A percentile compares a stretch with the other conserved stretches of the same genome.
phyloP scores from a whole-genome alignment of 495 filamentous ascomycete genomes.

The Immersiella caudata region DNA sequence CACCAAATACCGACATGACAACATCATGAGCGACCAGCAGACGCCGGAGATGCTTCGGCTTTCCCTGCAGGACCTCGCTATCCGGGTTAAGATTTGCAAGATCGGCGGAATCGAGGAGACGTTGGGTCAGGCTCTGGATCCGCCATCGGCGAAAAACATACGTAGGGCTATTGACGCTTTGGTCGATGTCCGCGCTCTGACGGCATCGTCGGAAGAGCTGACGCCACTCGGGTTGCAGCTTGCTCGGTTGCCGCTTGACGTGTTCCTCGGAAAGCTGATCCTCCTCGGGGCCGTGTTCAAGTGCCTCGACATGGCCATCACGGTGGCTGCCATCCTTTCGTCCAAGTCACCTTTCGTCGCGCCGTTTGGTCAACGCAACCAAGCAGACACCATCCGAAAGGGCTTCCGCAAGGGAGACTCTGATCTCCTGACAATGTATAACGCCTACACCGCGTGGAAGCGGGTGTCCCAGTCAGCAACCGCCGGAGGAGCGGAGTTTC shows the following conservation, averaged over 20 bases:
- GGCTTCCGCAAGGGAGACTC: slow-evolving; percentile 86
- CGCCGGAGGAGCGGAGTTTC: slow-evolving; percentile 66
- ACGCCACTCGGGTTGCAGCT: slow-evolving; percentile 85
- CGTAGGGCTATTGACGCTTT: slow-evolving; percentile 88
- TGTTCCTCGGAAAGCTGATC: slow-evolving; percentile 91
- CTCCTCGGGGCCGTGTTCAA: slow-evolving; percentile 81
- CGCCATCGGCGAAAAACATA: slow-evolving; percentile 87
- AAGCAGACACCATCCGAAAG: slow-evolving; percentile 74
- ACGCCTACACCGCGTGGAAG: slow-evolving; percentile 88
- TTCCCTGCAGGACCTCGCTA: slow-evolving; percentile 88
- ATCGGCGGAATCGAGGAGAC: slow-evolving; percentile 89
- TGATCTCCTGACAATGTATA: slow-evolving; percentile 88
- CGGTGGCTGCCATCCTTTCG: slow-evolving; percentile 87
- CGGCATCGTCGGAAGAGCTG: slow-evolving; percentile 68
- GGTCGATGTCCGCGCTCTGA: slow-evolving; percentile 90
- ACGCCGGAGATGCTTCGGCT: slow-evolving; percentile 93
- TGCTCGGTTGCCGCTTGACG: slow-evolving; percentile 85
- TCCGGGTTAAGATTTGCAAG: slow-evolving; percentile 97
- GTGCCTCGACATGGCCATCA: slow-evolving; percentile 86
- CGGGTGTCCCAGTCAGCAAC: slow-evolving; percentile 66
- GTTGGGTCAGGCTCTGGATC: slow-evolving; percentile 84
- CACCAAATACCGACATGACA: slow-evolving; percentile 82
- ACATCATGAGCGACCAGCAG: slow-evolving; percentile 81
- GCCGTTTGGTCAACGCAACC: slow-evolving; percentile 76
- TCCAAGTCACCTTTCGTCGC: slow-evolving; percentile 93